Evolutionary conservation across 1,139 yeast genomes (phyloP), one percentile per base, ranked within the genome.

Genomic region (Tardiomyces depauwii): DNA sequence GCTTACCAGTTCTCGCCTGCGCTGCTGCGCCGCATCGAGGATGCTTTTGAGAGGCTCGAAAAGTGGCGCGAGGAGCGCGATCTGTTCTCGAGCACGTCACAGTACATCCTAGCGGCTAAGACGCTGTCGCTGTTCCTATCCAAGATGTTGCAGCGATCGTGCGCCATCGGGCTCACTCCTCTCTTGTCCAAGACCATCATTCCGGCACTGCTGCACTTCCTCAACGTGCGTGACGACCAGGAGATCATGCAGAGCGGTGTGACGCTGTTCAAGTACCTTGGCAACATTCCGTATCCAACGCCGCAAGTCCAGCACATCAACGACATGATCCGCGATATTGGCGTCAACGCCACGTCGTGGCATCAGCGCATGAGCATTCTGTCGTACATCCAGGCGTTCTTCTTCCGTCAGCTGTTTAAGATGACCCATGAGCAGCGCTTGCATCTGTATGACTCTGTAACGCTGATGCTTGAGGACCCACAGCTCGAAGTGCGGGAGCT

Each of bases 221-320:
- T 81, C 47, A 74, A 74, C 45, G 73, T 85, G 69, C 81, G 88
- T 53, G 97, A 91, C 53, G 88, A 87, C 19, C 83, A 81, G 51
- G 74, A 89, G 50, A 82, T 89, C 0, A 76, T 77, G 45, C 67
- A 83, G 33, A 73, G 74, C 41, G 82, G 87, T 0, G 70, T 74
- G 2, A 56, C 72, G 1, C 66, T 76, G 11, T 76, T 82, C 57
- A 70, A 74, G 43, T 70, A 69, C 39, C 67, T 82, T 2, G 80
- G 88, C 0, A 80, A 78, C 51, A 65, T 82, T 41, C 76, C 82
- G 1, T 78, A 70, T 56, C 72, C 76, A 36, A 57, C 64, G 4
- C 66, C 66, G 1, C 62, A 71, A 41, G 58, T 82, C 19, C 69
- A 68, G 10, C 57, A 60, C 6, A 62, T 85, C 44, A 71, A 86